phyloP scores from a whole-genome alignment of 495 filamentous ascomycete species.

The Hypoxylon subgilvum region DNA sequence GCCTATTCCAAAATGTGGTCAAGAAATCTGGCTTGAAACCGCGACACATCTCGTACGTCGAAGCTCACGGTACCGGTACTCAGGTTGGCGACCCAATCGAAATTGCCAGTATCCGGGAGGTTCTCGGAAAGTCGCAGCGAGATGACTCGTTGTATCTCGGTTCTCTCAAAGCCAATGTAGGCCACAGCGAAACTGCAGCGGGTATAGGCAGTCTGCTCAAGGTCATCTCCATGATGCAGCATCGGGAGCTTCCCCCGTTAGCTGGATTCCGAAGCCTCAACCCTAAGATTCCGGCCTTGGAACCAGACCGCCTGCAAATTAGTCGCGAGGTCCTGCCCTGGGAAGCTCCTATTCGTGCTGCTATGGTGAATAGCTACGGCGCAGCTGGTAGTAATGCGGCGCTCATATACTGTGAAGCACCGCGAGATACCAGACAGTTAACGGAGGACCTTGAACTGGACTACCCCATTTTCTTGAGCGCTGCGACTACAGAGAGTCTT shows the following conservation, averaged over 20 bases:
- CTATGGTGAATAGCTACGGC: constrained; percentile 41
- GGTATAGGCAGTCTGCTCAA: constrained; percentile 56
- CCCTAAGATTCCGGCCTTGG: constrained; percentile 43
- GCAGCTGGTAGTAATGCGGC: constrained; percentile 42
- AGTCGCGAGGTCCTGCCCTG: constrained; percentile 40
- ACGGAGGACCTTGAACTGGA: not conserved
- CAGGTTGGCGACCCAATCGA: constrained; percentile 60
- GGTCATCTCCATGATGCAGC: constrained; percentile 56
- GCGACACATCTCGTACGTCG: constrained; percentile 44
- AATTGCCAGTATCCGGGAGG: constrained; percentile 41
- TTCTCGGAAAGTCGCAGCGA: constrained; percentile 37
- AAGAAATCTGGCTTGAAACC: constrained; percentile 14
- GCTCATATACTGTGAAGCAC: constrained; percentile 35
- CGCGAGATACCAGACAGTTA: not conserved
- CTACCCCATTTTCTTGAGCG: constrained; percentile 27
- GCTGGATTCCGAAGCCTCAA: constrained; percentile 52
- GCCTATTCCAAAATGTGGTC: constrained; percentile 42
- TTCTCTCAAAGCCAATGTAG: constrained; percentile 59
- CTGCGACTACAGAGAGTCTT: constrained; percentile 10
- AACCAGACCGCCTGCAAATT: constrained; percentile 51
- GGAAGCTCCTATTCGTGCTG: constrained; percentile 32
- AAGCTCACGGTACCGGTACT: constrained; percentile 56
- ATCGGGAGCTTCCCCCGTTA: constrained; percentile 49
- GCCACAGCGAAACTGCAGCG: constrained; percentile 59
- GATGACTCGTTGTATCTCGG: constrained; percentile 38